Evolutionary conservation across 495 filamentous ascomycete genomes (phyloP).

Genomic region (Neurospora discreta): DNA sequence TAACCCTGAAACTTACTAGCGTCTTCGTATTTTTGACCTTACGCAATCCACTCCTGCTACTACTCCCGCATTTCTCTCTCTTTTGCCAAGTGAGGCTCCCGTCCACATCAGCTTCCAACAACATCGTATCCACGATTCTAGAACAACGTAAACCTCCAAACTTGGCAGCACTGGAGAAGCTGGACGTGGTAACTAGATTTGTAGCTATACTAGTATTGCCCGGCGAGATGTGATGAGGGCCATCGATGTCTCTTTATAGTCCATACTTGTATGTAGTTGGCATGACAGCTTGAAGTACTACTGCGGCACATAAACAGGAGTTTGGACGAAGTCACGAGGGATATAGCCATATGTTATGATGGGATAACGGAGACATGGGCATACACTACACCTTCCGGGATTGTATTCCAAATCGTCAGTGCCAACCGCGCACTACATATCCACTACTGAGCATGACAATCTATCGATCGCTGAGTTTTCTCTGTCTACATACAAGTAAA

Average conservation of each 20-base stretch:
- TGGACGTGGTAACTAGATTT: not conserved
- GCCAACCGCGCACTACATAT: not conserved
- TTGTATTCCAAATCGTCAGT: not conserved
- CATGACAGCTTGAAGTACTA: not conserved
- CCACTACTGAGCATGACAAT: not conserved
- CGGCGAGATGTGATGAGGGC: not conserved
- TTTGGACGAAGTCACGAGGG: not conserved
- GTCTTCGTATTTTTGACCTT: not conserved
- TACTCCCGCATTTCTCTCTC: not conserved
- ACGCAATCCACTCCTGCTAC: not conserved
- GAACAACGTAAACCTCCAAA: not conserved
- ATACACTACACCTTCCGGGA: not conserved
- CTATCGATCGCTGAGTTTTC: not conserved
- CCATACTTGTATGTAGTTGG: not conserved
- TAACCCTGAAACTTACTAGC: not conserved
- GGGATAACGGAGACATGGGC: not conserved
- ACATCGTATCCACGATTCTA: not conserved
- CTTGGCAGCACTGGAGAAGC: not conserved
- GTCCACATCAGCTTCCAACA: not conserved
- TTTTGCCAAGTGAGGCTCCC: not conserved
- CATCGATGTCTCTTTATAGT: not conserved
- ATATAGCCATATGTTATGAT: not conserved
- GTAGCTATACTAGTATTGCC: not conserved
- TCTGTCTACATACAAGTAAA: not conserved
- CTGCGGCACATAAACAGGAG: not conserved